Base-by-base conservation (phyloP, 805 yeast species). In the Yarrowia keelungensis region DNA sequence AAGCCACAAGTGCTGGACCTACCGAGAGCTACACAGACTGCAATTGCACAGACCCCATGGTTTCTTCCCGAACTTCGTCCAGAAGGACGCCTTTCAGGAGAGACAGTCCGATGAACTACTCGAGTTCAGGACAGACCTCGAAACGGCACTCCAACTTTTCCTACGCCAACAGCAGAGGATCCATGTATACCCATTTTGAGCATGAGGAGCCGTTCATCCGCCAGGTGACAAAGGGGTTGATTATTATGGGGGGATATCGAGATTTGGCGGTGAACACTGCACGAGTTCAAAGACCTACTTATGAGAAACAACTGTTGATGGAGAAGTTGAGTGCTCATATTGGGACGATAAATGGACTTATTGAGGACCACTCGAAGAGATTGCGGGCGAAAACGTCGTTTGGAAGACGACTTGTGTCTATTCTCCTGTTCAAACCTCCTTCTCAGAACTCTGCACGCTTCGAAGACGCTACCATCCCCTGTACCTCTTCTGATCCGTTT, bases 351-450 rank as follows among this genome's bases (percentile, higher is more conserved):
- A 53, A 53, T 11, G 45, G 16, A 7, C 36, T 38, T 0, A 19
- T 53, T 7, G 59, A 26, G 5, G 14, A 16, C 15, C 59, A 53
- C 22, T 53, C 59, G 7, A 16, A 42, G 14, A 12, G 42, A 8
- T 14, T 53, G 36, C 14, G 36, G 19, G 19, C 35, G 12, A 53
- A 38, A 9, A 7, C 1, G 35, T 53, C 59, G 11, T 53, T 53
- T 39, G 59, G 59, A 19, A 19, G 35, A 19, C 12, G 35, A 8
- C n/a, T 53, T 4, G 59, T 53, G 3, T 19, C 35, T 0, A 7
- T 53, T 19, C 36, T 53, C 14, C 36, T 53, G 35, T 53, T 53
- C 45, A 53, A 53, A 39, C 59, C 59, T 1, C 59, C 59, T 14
- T n/a, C 59, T 5, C 26, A 19, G 14, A 53, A 53, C 10, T 12